Evolutionary conservation across 2,329 filamentous ascomycete genomes (phyloP).

Genomic region (Fusarium brevicatenulatum): DNA sequence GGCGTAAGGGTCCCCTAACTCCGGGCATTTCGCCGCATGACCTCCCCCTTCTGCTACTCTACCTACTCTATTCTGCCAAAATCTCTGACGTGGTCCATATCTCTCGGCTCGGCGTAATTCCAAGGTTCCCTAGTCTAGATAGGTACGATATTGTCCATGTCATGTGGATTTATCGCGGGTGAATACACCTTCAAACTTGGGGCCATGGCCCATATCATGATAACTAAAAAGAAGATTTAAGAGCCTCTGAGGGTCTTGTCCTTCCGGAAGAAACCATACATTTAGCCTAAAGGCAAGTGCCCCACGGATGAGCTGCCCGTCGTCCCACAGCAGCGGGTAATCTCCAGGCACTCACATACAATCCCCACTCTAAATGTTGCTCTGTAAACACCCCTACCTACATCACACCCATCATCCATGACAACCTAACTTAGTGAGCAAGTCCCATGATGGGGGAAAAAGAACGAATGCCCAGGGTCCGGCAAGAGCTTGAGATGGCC

Average conservation of each 20-base stretch:
- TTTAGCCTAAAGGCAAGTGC: conserved; percentile 40
- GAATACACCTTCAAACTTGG: conserved; percentile 8
- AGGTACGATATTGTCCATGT: background rate
- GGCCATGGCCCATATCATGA: conserved; percentile 28
- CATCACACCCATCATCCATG: background rate
- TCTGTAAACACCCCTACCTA: conserved; percentile 12
- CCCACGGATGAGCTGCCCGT: conserved; percentile 32
- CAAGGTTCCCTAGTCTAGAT: conserved; percentile 23
- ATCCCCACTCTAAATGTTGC: conserved; percentile 15
- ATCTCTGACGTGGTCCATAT: conserved; percentile 25
- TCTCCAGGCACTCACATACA: conserved; percentile 28
- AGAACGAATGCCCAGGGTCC: background rate
- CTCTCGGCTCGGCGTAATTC: conserved; percentile 25
- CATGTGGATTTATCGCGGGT: conserved; percentile 23
- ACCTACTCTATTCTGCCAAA: conserved; percentile 5
- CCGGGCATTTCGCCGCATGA: conserved; percentile 23
- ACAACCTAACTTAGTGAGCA: background rate
- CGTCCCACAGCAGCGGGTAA: conserved; percentile 41
- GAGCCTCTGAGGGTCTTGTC: background rate
- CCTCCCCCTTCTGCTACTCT: background rate
- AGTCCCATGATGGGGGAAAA: conserved; percentile 26
- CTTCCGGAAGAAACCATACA: conserved; percentile 28
- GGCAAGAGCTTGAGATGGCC: conserved; percentile 13
- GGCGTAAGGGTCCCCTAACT: background rate
- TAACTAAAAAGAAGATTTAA: background rate